Evolutionary conservation across 441 rosid genomes (phyloP).

Genomic region (Melastoma candidum): DNA sequence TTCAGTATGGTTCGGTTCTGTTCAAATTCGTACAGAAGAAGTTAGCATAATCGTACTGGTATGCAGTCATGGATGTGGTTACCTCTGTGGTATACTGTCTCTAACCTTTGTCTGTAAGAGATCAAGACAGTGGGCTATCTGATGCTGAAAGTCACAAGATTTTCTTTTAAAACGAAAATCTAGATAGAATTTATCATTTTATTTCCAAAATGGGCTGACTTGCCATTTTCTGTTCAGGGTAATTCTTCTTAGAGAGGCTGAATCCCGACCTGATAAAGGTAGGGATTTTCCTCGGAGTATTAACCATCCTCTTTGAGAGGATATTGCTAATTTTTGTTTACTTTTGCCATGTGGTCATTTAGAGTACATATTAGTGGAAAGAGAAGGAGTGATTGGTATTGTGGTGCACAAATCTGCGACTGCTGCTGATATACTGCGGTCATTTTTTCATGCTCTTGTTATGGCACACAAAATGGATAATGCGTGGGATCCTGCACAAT

Average conservation of each 20-base stretch:
- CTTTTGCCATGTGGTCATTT: constrained; percentile 23
- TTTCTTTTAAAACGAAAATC: too few relatives aligned
- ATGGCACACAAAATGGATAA: constrained; percentile 28
- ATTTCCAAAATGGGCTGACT: too few relatives aligned
- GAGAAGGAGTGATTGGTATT: constrained; percentile 35
- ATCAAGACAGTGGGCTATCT: too few relatives aligned
- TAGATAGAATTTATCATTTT: too few relatives aligned
- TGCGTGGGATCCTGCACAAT: constrained; percentile 27
- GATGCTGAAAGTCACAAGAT: too few relatives aligned
- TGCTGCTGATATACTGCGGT: constrained; percentile 58
- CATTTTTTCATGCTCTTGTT: constrained; percentile 71
- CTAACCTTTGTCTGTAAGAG: too few relatives aligned
- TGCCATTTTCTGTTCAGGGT: constrained; percentile 25
- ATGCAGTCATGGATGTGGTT: too few relatives aligned
- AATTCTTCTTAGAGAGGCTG: constrained; percentile 42
- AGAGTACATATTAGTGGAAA: constrained; percentile 53
- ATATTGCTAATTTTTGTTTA: constrained; percentile 8
- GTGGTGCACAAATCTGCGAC: constrained; percentile 54
- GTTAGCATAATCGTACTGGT: too few relatives aligned
- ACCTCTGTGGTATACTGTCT: too few relatives aligned
- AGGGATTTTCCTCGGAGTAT: constrained; percentile 5
- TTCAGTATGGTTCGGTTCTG: too few relatives aligned
- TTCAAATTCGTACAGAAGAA: too few relatives aligned
- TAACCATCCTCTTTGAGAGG: background rate
- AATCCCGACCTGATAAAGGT: constrained; percentile 52